These are phyloP conservation scores for Sclerospora graminicola DNA, from an alignment of 352 stramenopile species.

Conservation along the genomic window DNA sequence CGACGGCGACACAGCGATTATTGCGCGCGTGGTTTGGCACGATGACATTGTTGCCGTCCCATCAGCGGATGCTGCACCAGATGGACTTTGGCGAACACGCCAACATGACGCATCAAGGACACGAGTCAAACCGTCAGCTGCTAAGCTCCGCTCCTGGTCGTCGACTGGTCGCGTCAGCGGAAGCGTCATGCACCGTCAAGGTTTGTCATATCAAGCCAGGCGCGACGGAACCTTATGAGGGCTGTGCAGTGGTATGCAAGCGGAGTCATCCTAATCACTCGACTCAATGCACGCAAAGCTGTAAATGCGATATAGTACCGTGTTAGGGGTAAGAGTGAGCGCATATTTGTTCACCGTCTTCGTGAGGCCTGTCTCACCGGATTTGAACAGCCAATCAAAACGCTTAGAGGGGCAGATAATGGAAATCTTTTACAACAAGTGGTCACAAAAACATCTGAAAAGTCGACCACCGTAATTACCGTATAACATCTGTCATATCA, in stretches of 20 bases:
- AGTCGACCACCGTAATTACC: too few species aligned
- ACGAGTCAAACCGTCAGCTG: constrained; percentile 17
- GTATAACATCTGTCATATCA: too few species aligned
- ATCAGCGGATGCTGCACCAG: constrained; percentile 49
- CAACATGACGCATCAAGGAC: constrained; percentile 21
- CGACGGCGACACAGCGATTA: constrained; percentile 21
- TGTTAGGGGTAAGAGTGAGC: too few species aligned
- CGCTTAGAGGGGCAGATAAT: too few species aligned
- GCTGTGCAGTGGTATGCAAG: constrained; percentile 31
- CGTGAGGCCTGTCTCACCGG: too few species aligned
- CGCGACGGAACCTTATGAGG: constrained; percentile 14
- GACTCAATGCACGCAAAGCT: constrained; percentile 9
- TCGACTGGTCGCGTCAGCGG: constrained; percentile 25
- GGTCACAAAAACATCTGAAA: too few species aligned
- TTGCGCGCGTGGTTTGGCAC: constrained; percentile 49
- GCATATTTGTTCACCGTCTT: too few species aligned
- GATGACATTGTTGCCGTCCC: constrained; percentile 46
- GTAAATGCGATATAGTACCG: too few species aligned
- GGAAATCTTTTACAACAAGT: too few species aligned
- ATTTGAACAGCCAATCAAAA: too few species aligned
- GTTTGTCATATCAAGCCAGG: constrained; percentile 22
- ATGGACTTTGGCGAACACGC: constrained; percentile 37
- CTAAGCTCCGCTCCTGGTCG: constrained; percentile 30
- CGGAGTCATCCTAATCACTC: constrained; percentile 19
- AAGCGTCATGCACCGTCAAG: constrained; percentile 21